Percentiles rank a stretch among this genome's conserved stretches.
phyloP scores from a whole-genome alignment of 169 alveolate genomes.

The Blepharisma undulans region DNA sequence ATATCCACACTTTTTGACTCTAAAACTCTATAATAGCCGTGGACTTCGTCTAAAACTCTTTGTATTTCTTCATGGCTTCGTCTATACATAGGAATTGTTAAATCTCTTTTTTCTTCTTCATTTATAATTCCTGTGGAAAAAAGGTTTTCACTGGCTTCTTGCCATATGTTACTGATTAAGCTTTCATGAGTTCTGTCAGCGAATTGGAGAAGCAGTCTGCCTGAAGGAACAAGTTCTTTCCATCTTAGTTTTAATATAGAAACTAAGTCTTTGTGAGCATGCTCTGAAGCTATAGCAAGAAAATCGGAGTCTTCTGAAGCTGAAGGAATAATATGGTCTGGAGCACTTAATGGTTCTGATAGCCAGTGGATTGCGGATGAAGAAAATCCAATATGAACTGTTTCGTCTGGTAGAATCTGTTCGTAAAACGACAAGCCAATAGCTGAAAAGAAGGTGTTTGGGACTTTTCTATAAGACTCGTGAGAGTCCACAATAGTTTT shows the following conservation, averaged over 20 bases:
- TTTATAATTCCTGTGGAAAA: neutral
- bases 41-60: too few relatives aligned
- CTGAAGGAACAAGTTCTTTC: neutral
- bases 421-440: neutral
- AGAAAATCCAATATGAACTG: neutral
- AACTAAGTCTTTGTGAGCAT: neutral
- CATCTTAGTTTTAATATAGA: neutral
- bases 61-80: too few relatives aligned
- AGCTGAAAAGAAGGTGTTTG: neutral
- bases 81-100: neutral
- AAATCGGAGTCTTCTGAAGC: neutral
- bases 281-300: neutral
- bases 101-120: neutral
- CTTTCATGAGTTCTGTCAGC: neutral
- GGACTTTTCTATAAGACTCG: neutral
- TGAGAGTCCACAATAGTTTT: neutral
- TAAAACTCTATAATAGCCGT: too few relatives aligned
- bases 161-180: neutral
- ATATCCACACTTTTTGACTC: too few relatives aligned
- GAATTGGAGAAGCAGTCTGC: neutral
- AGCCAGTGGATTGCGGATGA: neutral
- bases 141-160: neutral
- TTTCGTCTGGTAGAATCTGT: neutral
- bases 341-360: neutral
- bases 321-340: neutral